Evolutionary conservation across 495 filamentous ascomycete genomes (phyloP), one percentile per base, ranked within the genome.

Genomic region (Aspergillus steynii): DNA sequence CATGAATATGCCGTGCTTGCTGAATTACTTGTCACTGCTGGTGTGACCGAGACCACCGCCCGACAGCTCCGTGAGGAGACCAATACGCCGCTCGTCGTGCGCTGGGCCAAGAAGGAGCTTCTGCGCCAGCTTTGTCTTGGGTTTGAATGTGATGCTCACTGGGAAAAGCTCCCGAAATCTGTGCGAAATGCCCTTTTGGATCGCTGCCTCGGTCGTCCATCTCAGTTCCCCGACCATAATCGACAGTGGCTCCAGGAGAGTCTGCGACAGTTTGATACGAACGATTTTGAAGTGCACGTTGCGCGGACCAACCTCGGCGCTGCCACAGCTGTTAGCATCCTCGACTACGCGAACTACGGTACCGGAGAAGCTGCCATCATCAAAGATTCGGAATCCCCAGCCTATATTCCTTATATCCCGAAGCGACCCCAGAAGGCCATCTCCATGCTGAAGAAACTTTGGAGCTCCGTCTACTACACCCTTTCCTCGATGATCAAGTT

Each of bases 1-100:
- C 82, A 85, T 61, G 76, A 82, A 50, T 75, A 85, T 60, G 78
- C 84, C 2, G 63, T 71, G 2, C 69, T 84, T 46, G 65, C 77
- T 12, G 81, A 83, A 55, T 77, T 75, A 14, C 73, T 85, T 26
- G 65, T 85, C 27, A 71, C 70, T 1, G 71, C 73, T n/a, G 71
- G 70, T 42, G 66, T 79, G 14, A 68, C 74, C 1, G 67, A 79
- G 54, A 77, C 69, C 31, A 74, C 74, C 53, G 71, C 71, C 27
- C 70, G 69, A 28, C 72, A 77, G 53, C 71, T 80, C 15, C 67
- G 69, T 3, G 73, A 74, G 29, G 75, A 79, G 48, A 46, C 67
- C 28, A 72, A 80, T 27, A 68, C 68, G 5, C 47, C 69, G 8
- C 48, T 65, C 14, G 72, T 75, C 50, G 63, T 74, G 7, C 68